Percentiles rank a stretch among this genome's conserved stretches.
phyloP scores from a whole-genome alignment of 495 filamentous ascomycete genomes.

The Aspergillus indologenus region DNA sequence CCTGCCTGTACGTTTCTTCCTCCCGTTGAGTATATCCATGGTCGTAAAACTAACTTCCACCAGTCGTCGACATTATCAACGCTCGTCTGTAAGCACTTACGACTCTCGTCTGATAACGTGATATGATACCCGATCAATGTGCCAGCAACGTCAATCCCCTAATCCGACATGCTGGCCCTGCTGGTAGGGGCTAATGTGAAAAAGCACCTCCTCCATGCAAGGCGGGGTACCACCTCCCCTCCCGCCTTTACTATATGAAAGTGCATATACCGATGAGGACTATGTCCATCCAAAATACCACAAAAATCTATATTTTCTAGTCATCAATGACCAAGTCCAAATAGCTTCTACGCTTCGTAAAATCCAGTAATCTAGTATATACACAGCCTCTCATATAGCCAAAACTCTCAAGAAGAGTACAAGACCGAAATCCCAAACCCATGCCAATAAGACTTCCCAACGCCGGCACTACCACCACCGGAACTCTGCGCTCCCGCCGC shows the following conservation, averaged over 20 bases:
- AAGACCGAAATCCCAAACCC: constrained; percentile 84
- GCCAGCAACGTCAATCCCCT: not conserved
- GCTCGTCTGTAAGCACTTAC: constrained; percentile 44
- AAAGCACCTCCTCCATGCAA: not conserved
- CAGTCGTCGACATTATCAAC: constrained; percentile 70
- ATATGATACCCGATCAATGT: constrained; percentile 18
- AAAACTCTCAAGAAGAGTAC: constrained; percentile 72
- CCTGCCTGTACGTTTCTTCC: constrained; percentile 79
- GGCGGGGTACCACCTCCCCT: not conserved
- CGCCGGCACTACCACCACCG: constrained; percentile 61
- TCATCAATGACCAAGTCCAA: not conserved
- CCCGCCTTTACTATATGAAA: not conserved
- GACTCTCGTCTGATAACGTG: constrained; percentile 11
- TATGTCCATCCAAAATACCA: constrained; percentile 2
- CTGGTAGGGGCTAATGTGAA: not conserved
- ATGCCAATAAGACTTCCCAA: constrained; percentile 54
- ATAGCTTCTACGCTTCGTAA: constrained; percentile 1
- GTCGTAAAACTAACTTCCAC: not conserved
- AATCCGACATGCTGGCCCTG: constrained; percentile 2
- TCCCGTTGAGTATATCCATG: not conserved
- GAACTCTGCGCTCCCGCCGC: constrained; percentile 38
- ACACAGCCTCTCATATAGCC: not conserved
- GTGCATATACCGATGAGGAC: not conserved
- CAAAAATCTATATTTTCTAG: constrained; percentile 9
- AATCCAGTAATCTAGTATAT: not conserved